These are phyloP conservation scores for Aegle marmelos DNA, from an alignment of 345 rosid genomes.

Conservation along the genomic window DNA sequence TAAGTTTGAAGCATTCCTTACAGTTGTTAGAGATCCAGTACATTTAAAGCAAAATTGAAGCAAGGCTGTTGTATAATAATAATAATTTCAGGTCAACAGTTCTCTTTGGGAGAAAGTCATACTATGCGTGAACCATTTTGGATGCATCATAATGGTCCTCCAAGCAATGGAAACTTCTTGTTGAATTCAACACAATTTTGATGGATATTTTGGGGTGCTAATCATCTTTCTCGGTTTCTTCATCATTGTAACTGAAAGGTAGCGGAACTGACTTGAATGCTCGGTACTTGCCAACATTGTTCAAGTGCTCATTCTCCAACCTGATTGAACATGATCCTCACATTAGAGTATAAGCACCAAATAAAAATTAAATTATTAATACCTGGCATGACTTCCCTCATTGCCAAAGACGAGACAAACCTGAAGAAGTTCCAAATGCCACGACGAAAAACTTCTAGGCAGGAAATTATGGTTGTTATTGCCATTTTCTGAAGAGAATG, in stretches of 20 bases:
- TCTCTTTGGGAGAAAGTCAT: background rate
- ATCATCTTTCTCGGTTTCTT: background rate
- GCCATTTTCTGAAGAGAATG: slow-evolving; percentile 44
- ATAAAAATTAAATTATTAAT: too few relatives aligned
- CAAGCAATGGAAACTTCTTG: background rate
- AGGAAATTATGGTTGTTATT: slow-evolving; percentile 38
- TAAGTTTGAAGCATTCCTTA: background rate
- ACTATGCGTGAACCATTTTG: background rate
- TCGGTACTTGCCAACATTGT: too few relatives aligned
- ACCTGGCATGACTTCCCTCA: background rate
- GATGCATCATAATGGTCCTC: background rate
- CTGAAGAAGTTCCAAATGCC: slow-evolving; percentile 87
- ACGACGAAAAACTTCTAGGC: slow-evolving; percentile 61
- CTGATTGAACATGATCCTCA: too few relatives aligned
- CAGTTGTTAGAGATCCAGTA: background rate
- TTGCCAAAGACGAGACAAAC: slow-evolving; percentile 24
- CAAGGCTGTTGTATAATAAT: background rate
- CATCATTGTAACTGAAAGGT: too few relatives aligned
- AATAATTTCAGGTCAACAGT: background rate
- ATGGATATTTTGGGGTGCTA: background rate
- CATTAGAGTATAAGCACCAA: too few relatives aligned
- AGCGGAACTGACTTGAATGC: too few relatives aligned
- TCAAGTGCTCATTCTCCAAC: too few relatives aligned
- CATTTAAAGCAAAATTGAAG: background rate
- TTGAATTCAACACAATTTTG: background rate